Evolutionary conservation across 805 yeast genomes (phyloP).

Genomic region (Cephaloascus albidus): DNA sequence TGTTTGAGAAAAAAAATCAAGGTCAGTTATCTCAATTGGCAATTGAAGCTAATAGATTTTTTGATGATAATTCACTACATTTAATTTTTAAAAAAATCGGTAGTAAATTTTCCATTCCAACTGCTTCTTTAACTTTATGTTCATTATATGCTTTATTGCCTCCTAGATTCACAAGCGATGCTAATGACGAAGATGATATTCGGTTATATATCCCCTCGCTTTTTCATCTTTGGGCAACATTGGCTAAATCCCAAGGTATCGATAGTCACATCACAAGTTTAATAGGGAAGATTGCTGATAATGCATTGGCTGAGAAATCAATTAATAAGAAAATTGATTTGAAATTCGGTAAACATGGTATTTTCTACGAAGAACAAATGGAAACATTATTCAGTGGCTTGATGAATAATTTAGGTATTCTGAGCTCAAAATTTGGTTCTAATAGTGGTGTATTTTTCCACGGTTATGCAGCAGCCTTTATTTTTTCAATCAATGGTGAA

Average conservation of each 20-base stretch:
- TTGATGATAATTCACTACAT: conserved; percentile 36
- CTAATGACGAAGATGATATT: conserved; percentile 26
- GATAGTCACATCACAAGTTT: conserved; percentile 61
- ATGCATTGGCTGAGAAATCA: conserved; percentile 24
- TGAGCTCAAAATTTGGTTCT: conserved; percentile 36
- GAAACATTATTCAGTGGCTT: conserved; percentile 49
- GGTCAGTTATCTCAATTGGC: conserved; percentile 43
- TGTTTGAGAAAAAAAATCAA: conserved; percentile 37
- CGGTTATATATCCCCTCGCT: conserved; percentile 55
- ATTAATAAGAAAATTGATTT: conserved; percentile 13
- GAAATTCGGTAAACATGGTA: conserved; percentile 44
- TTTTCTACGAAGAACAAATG: conserved; percentile 56
- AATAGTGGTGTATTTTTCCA: conserved; percentile 27
- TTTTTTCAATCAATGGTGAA: conserved; percentile 54
- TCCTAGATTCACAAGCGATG: conserved; percentile 18
- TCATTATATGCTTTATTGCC: conserved; percentile 51
- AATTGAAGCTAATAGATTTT: conserved; percentile 44
- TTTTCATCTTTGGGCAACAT: conserved; percentile 64
- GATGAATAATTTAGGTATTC: conserved; percentile 33
- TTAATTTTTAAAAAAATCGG: conserved; percentile 41
- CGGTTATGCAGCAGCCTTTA: conserved; percentile 35
- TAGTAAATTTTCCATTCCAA: conserved; percentile 42
- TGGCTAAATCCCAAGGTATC: conserved; percentile 34
- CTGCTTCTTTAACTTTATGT: conserved; percentile 41
- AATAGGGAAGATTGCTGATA: conserved; percentile 50